Evolutionary conservation across 305 asterid species (phyloP).

Genomic region (Striga hermonthica): DNA sequence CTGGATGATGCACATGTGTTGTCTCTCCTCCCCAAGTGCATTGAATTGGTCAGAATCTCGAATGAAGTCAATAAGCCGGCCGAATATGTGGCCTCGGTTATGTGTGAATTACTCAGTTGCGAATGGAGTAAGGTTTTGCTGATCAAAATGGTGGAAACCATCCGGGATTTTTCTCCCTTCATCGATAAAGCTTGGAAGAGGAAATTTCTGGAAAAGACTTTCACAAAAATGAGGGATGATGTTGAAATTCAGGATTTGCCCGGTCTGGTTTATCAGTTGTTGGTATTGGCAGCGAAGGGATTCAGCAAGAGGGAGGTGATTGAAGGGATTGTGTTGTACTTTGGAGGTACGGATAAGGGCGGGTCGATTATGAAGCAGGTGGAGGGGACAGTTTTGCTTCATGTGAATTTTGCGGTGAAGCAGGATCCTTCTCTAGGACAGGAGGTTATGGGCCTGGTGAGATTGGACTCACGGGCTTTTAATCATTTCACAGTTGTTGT

Average conservation of each 20-base stretch:
- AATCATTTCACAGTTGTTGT: conserved; percentile 74
- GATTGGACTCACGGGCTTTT: conserved; percentile 59
- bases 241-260: conserved; percentile 84
- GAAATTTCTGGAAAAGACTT: conserved; percentile 55
- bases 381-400: conserved; percentile 88
- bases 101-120: conserved; percentile 47
- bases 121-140: conserved; percentile 65
- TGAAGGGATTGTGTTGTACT: conserved; percentile 71
- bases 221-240: conserved; percentile 48
- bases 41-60: conserved; percentile 51
- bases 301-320: conserved; percentile 74
- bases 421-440: conserved; percentile 82
- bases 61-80: conserved; percentile 48
- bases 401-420: conserved; percentile 81
- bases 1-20: conserved; percentile 61
- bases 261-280: conserved; percentile 69
- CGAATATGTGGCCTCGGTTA: conserved; percentile 48
- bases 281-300: conserved; percentile 75
- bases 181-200: conserved; percentile 53
- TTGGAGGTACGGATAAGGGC: conserved; percentile 49
- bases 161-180: conserved; percentile 53
- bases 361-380: conserved; percentile 70
- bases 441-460: conserved; percentile 70
- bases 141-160: conserved; percentile 66
- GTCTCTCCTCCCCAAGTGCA: conserved; percentile 57